Conservation (phyloP, 2,329 filamentous ascomycete genomes). For the Aureobasidium pullulans region DNA sequence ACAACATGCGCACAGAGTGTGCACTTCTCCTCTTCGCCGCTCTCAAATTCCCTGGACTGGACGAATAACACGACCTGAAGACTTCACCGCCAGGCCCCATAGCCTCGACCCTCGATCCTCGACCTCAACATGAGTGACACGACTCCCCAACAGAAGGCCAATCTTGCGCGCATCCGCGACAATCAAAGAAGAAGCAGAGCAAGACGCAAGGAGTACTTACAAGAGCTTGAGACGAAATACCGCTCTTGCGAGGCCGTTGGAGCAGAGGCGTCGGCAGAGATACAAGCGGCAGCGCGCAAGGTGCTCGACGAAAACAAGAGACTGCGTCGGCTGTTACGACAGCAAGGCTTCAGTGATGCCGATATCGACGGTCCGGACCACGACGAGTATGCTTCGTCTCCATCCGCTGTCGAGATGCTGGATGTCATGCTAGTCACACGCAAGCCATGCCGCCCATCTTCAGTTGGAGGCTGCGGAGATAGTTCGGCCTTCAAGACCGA, state of each 20-base stretch:
- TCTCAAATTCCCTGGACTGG: too few species aligned
- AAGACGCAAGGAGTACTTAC: conserved; percentile 64
- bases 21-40: neutral
- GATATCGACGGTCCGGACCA: conserved; percentile 38
- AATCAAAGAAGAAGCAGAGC: conserved; percentile 72
- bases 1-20: neutral
- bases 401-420: conserved; percentile 1
- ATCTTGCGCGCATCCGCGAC: conserved; percentile 59
- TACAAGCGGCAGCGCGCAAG: conserved; percentile 60
- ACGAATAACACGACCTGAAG: neutral
- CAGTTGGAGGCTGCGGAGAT: neutral
- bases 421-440: conserved; percentile 14
- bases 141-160: conserved; percentile 25
- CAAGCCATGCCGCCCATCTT: conserved; percentile 4
- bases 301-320: conserved; percentile 64
- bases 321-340: conserved; percentile 52
- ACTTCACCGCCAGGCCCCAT: neutral
- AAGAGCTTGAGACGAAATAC: conserved; percentile 59
- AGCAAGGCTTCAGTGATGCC: conserved; percentile 50
- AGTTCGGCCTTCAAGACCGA: neutral
- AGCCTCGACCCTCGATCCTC: too few species aligned
- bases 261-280: conserved; percentile 61
- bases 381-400: conserved; percentile 13
- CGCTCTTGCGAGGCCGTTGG: conserved; percentile 58
- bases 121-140: neutral